phyloP scores from a whole-genome alignment of 768 basidiomycete species.

The Trametes villosa region DNA sequence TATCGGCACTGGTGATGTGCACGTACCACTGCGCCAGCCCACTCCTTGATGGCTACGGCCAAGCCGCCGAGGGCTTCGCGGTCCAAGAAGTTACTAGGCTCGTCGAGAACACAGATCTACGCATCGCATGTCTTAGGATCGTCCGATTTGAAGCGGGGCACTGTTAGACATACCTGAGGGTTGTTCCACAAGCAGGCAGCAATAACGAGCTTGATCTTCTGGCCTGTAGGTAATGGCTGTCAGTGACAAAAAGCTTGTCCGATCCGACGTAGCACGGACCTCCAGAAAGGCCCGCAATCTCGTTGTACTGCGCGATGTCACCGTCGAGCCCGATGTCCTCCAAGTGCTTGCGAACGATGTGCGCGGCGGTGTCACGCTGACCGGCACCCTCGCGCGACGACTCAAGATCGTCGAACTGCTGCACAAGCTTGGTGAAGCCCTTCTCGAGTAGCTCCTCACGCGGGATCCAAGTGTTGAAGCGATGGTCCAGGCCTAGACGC shows the following conservation, averaged over 20 bases:
- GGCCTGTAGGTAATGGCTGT: constrained; percentile 50
- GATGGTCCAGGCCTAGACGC: constrained; percentile 64
- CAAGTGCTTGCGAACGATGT: constrained; percentile 86
- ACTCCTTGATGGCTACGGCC: constrained; percentile 92
- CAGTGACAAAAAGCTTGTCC: constrained; percentile 1
- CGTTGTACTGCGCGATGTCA: constrained; percentile 98
- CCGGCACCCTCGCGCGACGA: constrained; percentile 96
- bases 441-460: constrained; percentile 85
- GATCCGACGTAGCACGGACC: constrained; percentile 54
- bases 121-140: too few relatives aligned
- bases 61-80: constrained; percentile 94
- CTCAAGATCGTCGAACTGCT: constrained; percentile 96
- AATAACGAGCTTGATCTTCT: constrained; percentile 96
- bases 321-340: constrained; percentile 97
- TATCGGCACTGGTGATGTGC: background rate
- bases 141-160: background rate
- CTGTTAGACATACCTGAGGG: constrained; percentile 64
- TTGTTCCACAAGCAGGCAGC: constrained; percentile 97
- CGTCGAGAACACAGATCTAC: constrained; percentile 81
- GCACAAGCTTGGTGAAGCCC: constrained; percentile 87
- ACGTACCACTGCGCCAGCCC: constrained; percentile 88
- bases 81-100: constrained; percentile 97
- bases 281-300: constrained; percentile 92
- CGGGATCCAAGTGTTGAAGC: constrained; percentile 89
- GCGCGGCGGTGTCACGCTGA: constrained; percentile 79